Evolutionary conservation across 345 rosid genomes (phyloP), one percentile per base, ranked within the genome.

Genomic region (Eucalyptus lansdowneana): DNA sequence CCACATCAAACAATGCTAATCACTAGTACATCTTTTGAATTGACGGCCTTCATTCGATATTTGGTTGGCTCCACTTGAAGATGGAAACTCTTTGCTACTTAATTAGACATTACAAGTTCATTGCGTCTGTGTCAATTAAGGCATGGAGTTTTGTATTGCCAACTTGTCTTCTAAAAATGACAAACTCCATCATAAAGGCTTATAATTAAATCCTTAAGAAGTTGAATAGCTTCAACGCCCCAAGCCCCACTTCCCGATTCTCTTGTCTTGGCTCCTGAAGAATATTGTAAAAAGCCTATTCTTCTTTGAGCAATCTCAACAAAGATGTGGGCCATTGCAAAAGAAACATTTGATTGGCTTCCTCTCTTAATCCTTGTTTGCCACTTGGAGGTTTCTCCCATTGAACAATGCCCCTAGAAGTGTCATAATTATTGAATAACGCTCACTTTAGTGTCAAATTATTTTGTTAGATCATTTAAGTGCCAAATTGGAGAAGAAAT

Each of bases 401-500:
- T 76, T 40, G 37, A 34, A 34, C 3, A 56, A 56, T 56, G 3
- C 3, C 0, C 27, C 29, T 56, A 56, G 0, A 56, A 56, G 29
- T 24, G 29, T 24, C 13, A 56, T 56, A 24, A 22, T 53, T 53
- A 53, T 21, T 53, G 58, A 56, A 22, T 0, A 25, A 56, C 2
- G 14, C 62, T 56, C 5, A 24, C 6, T 56, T 56, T 56, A 0
- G 29, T 56, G 29, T 0, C 13, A 10, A 56, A 24, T 22, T 56
- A 0, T 56, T 24, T 56, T 0, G 2, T 56, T 25, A 56, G 14
- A 22, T 22, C 27, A 24, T 0, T 56, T 24, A 56, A 56, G 2
- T 56, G 62, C 3, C 6, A 56, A 56, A 56, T 56, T 22, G 3
- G 13, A 24, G 14, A 56, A 56, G 13, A 56, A 56, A 56, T 24